Base-by-base conservation (phyloP, 78 protist genomes). In the Mastigamoeba balamuthi region DNA sequence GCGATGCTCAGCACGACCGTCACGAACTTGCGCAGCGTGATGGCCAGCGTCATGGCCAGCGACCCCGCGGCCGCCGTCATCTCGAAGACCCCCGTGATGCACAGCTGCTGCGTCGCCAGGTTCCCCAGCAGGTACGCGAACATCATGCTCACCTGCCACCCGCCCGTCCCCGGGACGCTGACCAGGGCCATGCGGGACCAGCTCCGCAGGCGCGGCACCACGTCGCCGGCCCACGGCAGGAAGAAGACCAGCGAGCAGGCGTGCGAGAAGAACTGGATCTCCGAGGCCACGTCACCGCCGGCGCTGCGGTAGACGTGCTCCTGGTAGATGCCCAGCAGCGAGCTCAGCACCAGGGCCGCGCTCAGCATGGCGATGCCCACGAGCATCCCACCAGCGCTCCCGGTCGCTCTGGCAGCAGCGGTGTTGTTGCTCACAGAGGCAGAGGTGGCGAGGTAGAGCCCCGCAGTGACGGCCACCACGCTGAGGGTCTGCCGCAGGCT, bases 351-450 rank as follows among this genome's bases (percentile, higher is more conserved):
- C 80, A 81, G 69, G 37, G 86, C 86, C n/a, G 69, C 17, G 0
- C 70, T 66, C n/a, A 81, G n/a, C 86, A 81, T 74, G 27, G 43
- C 23, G 9, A 81, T 75, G 36, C 86, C 86, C 43, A 81, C 63
- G 28, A 76, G 4, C 65, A 70, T 74, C 9, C 25, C 48, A 28
- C 64, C 40, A 9, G 48, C 23, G 41, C 65, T 40, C 40, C 68
- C n/a, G 33, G 35, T 23, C 52, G 63, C 76, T 38, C 52, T 42
- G 41, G n/a, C 78, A 38, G 70, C 23, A 27, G 70, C 27, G 37
- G 58, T 44, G 9, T 42, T 44, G 33, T 74, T 71, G 39, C 63
- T 74, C 85, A 72, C 23, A 9, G 25, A n/a, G 8, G 29, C 40
- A 4, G 6, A n/a, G 5, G 25, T 38, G 7, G 52, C 23, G 27